phyloP scores from a whole-genome alignment of 257 asterid species.

The Solanum tarijense region DNA sequence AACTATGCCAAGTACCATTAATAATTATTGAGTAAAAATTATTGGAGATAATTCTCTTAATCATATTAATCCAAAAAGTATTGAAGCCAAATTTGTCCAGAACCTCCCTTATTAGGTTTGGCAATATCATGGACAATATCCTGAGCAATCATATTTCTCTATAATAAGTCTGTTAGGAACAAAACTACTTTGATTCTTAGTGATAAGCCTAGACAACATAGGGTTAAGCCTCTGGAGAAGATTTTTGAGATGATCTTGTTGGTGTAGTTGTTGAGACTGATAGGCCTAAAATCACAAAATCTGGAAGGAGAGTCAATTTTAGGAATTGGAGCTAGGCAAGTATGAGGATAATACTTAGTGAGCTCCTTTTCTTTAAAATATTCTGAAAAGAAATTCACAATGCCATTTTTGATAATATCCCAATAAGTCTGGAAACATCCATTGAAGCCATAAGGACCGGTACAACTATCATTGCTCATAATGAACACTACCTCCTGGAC shows the following conservation, averaged over 20 bases:
- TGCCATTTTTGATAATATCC: not conserved
- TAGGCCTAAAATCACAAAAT: not conserved
- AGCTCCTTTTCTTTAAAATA: not conserved
- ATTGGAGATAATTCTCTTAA: not conserved
- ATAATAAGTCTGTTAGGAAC: not conserved
- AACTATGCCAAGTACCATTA: not conserved
- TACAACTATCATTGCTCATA: not conserved
- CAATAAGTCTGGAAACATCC: not conserved
- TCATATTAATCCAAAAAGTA: not conserved
- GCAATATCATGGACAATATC: not conserved
- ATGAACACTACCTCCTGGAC: too few relatives aligned
- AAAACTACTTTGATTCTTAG: not conserved
- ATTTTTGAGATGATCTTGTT: not conserved
- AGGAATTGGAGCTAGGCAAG: not conserved
- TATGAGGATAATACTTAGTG: not conserved
- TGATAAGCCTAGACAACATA: too few relatives aligned
- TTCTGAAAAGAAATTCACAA: too few relatives aligned
- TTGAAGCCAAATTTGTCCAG: not conserved
- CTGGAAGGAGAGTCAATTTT: not conserved
- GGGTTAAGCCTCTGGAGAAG: not conserved
- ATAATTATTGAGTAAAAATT: not conserved
- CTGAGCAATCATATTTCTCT: not conserved
- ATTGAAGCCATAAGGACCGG: not conserved
- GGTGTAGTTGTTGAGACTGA: too few relatives aligned
- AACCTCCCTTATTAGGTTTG: not conserved